Evolutionary conservation across 345 rosid species (phyloP).

Genomic region (Eucalyptus polybractea): DNA sequence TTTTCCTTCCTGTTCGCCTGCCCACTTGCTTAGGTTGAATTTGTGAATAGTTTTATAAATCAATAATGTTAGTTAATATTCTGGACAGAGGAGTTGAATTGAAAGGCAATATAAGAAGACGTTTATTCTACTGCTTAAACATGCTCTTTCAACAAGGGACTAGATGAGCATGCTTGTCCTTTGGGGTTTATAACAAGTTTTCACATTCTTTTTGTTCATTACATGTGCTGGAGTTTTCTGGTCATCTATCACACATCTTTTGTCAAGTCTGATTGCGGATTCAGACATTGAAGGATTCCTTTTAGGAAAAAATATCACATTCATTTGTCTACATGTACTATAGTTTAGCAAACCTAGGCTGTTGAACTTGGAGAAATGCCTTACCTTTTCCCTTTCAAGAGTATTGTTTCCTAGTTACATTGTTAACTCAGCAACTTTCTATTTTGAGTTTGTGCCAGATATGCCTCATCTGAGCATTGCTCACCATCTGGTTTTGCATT

Average conservation of each 20-base stretch:
- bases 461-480: background rate
- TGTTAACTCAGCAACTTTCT: background rate
- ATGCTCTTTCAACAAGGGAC: background rate
- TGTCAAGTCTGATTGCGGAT: background rate
- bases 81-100: background rate
- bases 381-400: background rate
- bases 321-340: background rate
- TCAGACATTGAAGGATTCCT: background rate
- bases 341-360: background rate
- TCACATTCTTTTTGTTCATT: background rate
- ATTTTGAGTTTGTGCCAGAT: background rate
- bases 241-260: background rate
- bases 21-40: background rate
- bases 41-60: background rate
- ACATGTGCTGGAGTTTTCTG: background rate
- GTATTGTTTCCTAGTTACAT: background rate
- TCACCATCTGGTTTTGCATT: background rate
- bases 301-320: background rate
- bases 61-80: background rate
- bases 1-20: background rate
- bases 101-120: background rate
- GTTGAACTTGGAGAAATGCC: background rate
- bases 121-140: background rate
- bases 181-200: background rate
- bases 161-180: background rate